phyloP scores from a whole-genome alignment of 2,329 filamentous ascomycete genomes.

The Chrysosporium queenslandicum region DNA sequence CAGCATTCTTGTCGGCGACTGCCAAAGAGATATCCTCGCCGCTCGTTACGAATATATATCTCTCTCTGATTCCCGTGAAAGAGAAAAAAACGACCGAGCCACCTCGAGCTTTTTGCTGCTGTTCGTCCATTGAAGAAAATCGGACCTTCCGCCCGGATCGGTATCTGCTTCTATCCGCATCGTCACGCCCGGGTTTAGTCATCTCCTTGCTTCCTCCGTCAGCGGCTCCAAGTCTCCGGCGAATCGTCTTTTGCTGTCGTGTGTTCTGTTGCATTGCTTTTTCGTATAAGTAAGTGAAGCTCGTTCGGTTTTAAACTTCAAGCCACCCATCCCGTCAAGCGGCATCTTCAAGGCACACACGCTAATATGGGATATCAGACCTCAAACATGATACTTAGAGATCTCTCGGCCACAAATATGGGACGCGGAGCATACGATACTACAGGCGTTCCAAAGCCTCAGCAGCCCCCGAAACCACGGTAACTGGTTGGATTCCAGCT shows the following conservation, averaged over 20 bases:
- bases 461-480: conserved; percentile 35
- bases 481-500: conserved; percentile 14
- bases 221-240: not conserved
- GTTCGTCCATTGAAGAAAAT: not conserved
- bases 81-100: not conserved
- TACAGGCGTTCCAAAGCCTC: conserved; percentile 43
- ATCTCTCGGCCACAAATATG: conserved; percentile 38
- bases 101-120: not conserved
- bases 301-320: not conserved
- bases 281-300: not conserved
- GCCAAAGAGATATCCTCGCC: not conserved
- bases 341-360: not conserved
- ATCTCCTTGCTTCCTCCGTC: not conserved
- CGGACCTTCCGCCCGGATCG: not conserved
- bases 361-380: not conserved
- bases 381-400: conserved; percentile 14
- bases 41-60: not conserved
- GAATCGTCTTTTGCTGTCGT: not conserved
- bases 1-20: not conserved
- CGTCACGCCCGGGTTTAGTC: not conserved
- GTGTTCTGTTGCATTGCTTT: not conserved
- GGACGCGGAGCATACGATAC: conserved; percentile 45
- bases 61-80: no score
- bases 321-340: not conserved
- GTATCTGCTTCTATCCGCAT: not conserved